These are phyloP conservation scores for Aspergillus ostianus DNA, from an alignment of 495 filamentous ascomycete genomes.

Conservation along the genomic window DNA sequence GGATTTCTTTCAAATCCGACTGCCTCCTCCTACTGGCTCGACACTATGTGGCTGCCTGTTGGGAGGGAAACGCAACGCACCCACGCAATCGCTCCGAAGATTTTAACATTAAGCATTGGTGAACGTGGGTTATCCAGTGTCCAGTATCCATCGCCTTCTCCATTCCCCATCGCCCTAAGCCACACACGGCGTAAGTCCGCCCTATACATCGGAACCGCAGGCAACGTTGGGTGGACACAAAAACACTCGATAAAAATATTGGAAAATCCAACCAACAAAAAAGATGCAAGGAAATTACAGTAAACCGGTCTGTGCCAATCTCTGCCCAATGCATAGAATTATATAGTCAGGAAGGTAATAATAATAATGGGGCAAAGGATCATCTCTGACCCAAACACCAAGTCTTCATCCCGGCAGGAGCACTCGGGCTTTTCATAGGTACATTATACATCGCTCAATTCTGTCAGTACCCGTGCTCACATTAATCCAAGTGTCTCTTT, in stretches of 20 bases:
- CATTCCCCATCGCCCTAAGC: not conserved
- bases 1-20: no score
- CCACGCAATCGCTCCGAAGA: not conserved
- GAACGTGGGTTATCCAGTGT: slow-evolving; percentile 9
- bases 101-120: slow-evolving; percentile 25
- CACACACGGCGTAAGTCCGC: not conserved
- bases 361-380: not conserved
- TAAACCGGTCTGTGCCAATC: not conserved
- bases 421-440: slow-evolving; percentile 14
- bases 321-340: not conserved
- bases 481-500: slow-evolving; percentile 7
- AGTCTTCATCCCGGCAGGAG: not conserved
- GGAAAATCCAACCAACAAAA: not conserved
- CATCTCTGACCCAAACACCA: not conserved
- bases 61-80: no score
- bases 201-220: not conserved
- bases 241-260: not conserved
- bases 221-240: not conserved
- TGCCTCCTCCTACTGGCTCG: no score
- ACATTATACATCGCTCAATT: slow-evolving; percentile 7
- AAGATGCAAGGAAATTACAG: slow-evolving; percentile 3
- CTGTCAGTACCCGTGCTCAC: slow-evolving; percentile 13
- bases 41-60: no score
- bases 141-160: not conserved
- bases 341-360: not conserved